Conservation (phyloP, 441 rosid species). For the Adansonia madagascariensis region DNA sequence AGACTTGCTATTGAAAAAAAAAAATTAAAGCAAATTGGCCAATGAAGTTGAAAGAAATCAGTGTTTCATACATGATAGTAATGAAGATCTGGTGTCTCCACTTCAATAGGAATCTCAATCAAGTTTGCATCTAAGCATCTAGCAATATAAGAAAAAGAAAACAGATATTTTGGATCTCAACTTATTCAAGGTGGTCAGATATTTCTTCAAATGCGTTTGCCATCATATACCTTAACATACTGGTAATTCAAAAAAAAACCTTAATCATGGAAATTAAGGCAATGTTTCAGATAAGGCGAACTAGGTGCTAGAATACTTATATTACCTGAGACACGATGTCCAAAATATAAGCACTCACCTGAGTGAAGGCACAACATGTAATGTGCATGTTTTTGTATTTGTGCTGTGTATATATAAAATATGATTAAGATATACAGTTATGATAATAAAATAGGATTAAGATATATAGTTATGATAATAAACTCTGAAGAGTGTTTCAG, state of each 20-base stretch:
- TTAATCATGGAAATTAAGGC: neutral
- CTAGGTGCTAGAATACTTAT: no score
- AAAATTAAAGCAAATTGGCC: constrained; percentile 20
- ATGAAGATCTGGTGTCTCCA: constrained; percentile 66
- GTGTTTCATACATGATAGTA: constrained; percentile 73
- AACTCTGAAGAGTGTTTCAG: no score
- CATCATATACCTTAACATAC: constrained; percentile 2
- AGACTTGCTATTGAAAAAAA: constrained; percentile 19
- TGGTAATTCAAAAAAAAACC: neutral
- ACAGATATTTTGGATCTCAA: constrained; percentile 9
- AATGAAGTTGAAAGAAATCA: constrained; percentile 18
- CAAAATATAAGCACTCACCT: no score
- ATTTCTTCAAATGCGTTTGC: constrained; percentile 2
- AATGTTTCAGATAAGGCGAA: neutral
- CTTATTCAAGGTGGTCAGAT: constrained; percentile 6
- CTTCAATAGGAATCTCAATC: constrained; percentile 90
- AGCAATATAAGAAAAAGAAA: constrained; percentile 26
- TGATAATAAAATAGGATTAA: no score
- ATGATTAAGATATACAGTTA: no score
- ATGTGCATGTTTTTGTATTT: no score
- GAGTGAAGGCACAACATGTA: no score
- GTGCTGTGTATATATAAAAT: no score
- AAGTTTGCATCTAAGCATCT: constrained; percentile 88
- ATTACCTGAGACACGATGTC: no score
- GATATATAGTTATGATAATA: no score